Evolutionary conservation across 805 yeast species (phyloP), one percentile per base, ranked within the genome.

Genomic region (Metschnikowia gelsemii): DNA sequence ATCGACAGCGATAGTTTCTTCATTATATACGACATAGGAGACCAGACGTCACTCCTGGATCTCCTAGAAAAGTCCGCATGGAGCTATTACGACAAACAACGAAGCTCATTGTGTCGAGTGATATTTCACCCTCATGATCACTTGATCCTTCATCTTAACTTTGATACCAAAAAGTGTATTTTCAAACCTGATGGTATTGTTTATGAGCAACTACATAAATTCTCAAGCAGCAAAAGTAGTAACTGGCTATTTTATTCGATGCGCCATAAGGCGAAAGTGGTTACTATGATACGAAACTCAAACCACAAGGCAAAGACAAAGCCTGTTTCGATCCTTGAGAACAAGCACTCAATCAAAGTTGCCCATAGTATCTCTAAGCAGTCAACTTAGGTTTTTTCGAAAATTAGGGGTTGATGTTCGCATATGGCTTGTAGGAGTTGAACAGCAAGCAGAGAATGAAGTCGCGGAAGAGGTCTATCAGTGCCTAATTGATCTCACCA

Each of bases 201-300:
- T 32, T 48, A 55, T 17, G 75, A 70, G 48, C 66, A 59, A 47
- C 62, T 69, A 35, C 72, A 70, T 50, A 70, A 70, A 43, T 69
- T 68, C 49, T 64, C 63, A 29, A 59, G 62, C 44, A 63, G 62
- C 41, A 63, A 59, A 38, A 46, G 44, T 22, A 68, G 60, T 42
- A 71, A 67, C 52, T 69, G 74, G 74, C 62, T 69, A 63, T 62
- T 70, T 45, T 70, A 70, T 50, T 63, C 61, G 42, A 51, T 68
- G 32, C 57, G 57, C 29, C 53, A 59, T 40, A 54, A 58, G 20
- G 51, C 50, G 3, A 63, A 61, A 40, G 57, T 53, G 41, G 62
- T 69, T 31, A 57, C 66, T 13, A 55, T 68, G 16, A 63, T 70
- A 5, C 64, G 64, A 43, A 66, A 66, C 43, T 58, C 52, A 38